Conservation (phyloP, 148 eudicot species). For the Cornus suecica region DNA sequence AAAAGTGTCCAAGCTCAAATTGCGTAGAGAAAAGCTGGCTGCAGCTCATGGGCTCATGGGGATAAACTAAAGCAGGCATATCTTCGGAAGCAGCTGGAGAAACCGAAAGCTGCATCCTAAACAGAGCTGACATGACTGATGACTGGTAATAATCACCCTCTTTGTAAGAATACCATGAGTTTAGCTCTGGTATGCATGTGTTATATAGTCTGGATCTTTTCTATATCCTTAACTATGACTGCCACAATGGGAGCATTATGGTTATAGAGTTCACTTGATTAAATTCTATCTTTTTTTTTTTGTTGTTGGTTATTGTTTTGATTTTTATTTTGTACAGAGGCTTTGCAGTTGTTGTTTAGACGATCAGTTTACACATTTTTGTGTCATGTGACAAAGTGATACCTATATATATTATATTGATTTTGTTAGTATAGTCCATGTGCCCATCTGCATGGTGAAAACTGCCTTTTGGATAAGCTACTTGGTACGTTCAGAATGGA, state of each 20-base stretch:
- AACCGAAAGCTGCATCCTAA: slow-evolving; percentile 65
- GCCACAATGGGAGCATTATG: background rate
- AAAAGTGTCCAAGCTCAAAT: slow-evolving; percentile 66
- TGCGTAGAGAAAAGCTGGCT: slow-evolving; percentile 73
- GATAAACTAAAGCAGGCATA: slow-evolving; percentile 89
- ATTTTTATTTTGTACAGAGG: too few relatives aligned
- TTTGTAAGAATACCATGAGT: slow-evolving; percentile 1
- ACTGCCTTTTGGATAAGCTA: too few relatives aligned
- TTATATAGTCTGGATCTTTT: background rate
- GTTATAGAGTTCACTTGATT: background rate
- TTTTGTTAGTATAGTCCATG: too few relatives aligned
- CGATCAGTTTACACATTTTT: too few relatives aligned
- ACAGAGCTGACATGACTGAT: slow-evolving; percentile 34
- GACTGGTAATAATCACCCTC: background rate
- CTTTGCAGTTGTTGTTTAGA: too few relatives aligned
- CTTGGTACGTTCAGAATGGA: too few relatives aligned
- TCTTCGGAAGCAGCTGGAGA: slow-evolving; percentile 69
- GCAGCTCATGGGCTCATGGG: slow-evolving; percentile 48
- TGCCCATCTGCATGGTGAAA: too few relatives aligned
- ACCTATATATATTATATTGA: too few relatives aligned
- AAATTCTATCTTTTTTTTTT: background rate
- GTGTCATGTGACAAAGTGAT: too few relatives aligned
- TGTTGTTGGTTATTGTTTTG: too few relatives aligned
- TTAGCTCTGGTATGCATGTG: background rate
- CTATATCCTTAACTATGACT: background rate